These are phyloP conservation scores for Lipomyces starkeyi DNA, from an alignment of 805 yeast species.

Conservation along the genomic window DNA sequence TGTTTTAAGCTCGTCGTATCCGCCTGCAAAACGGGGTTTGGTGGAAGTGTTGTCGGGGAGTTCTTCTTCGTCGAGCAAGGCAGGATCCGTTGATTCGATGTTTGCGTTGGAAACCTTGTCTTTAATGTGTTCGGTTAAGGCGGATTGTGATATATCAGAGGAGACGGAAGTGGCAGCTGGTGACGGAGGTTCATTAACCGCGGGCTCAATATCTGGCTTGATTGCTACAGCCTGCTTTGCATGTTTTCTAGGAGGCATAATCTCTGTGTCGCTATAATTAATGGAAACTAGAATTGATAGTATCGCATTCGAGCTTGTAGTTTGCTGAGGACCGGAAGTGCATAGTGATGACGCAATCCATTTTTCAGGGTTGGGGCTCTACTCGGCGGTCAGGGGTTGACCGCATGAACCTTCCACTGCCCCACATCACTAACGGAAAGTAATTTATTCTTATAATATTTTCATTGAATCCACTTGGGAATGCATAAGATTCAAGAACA, in stretches of 20 bases:
- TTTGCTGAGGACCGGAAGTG: no score
- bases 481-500: no score
- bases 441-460: no score
- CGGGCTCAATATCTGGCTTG: background rate
- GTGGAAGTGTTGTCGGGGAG: background rate
- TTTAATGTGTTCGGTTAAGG: background rate
- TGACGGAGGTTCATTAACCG: background rate
- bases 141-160: background rate
- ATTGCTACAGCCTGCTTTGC: background rate
- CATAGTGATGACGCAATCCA: no score
- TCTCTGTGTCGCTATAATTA: background rate
- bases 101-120: background rate
- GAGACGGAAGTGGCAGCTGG: background rate
- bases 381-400: no score
- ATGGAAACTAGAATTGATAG: background rate
- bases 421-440: no score
- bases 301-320: background rate
- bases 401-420: no score
- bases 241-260: background rate
- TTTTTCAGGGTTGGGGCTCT: no score
- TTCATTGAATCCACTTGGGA: no score
- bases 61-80: conserved; percentile 8
- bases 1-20: background rate
- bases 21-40: background rate
- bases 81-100: conserved; percentile 2